These are phyloP conservation scores for Globisporangium iwayamae DNA, from an alignment of 352 stramenopile genomes.

Conservation along the genomic window DNA sequence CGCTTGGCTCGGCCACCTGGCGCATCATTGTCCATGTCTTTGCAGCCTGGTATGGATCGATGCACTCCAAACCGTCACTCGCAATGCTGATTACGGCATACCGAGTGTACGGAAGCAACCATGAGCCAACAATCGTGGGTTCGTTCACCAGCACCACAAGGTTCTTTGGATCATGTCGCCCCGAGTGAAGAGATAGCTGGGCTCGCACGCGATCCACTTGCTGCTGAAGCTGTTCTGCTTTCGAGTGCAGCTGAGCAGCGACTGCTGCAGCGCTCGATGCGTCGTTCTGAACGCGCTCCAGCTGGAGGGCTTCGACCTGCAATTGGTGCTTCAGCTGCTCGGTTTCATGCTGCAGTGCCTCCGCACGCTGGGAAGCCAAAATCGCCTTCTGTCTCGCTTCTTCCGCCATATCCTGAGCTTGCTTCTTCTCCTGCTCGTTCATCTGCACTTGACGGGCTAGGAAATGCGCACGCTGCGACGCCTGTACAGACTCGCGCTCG, in stretches of 20 bases:
- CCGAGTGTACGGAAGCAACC: slow-evolving; percentile 78
- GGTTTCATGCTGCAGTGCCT: slow-evolving; percentile 71
- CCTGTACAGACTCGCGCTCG: slow-evolving; percentile 72
- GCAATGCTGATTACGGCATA: slow-evolving; percentile 82
- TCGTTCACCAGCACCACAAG: slow-evolving; percentile 81
- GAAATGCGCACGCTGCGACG: slow-evolving; percentile 58
- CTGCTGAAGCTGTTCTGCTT: slow-evolving; percentile 66
- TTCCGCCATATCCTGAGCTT: slow-evolving; percentile 62
- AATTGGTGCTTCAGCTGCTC: slow-evolving; percentile 71
- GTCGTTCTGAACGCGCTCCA: slow-evolving; percentile 69
- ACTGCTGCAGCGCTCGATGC: slow-evolving; percentile 61
- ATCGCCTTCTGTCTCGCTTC: slow-evolving; percentile 58
- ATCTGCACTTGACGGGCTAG: slow-evolving; percentile 78
- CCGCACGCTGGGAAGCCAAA: slow-evolving; percentile 60
- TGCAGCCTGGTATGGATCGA: slow-evolving; percentile 66
- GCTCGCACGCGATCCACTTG: slow-evolving; percentile 75
- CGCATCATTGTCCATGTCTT: slow-evolving; percentile 76
- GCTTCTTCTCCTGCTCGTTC: slow-evolving; percentile 79
- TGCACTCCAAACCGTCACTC: slow-evolving; percentile 33
- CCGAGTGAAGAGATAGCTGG: slow-evolving; percentile 74
- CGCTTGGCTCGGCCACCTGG: slow-evolving; percentile 66
- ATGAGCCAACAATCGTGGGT: slow-evolving; percentile 75
- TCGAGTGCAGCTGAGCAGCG: slow-evolving; percentile 63
- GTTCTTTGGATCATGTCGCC: slow-evolving; percentile 69
- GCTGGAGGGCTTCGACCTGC: slow-evolving; percentile 61